phyloP scores from a whole-genome alignment of 2,329 filamentous ascomycete species.

The Pseudogymnoascus sp. region DNA sequence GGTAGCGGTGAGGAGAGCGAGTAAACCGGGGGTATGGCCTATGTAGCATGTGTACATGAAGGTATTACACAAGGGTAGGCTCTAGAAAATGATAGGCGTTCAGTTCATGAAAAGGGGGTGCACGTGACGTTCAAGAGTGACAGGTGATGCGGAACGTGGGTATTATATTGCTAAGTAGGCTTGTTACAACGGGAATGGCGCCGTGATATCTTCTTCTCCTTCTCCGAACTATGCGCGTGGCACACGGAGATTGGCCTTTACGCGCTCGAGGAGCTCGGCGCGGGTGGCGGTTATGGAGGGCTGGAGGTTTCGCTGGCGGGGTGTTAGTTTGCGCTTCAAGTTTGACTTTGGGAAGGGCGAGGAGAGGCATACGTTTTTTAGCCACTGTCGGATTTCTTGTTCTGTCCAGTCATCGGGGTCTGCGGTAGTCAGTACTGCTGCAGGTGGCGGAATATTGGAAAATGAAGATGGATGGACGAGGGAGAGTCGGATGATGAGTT shows the following conservation, averaged over 20 bases:
- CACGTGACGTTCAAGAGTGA: neutral
- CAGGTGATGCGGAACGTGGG: neutral
- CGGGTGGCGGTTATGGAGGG: conserved; percentile 52
- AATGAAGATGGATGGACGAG: neutral
- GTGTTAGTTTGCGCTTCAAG: neutral
- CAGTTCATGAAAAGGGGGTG: neutral
- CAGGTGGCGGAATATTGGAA: neutral
- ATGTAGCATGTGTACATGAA: conserved; percentile 2
- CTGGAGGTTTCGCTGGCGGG: conserved; percentile 53
- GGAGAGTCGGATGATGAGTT: neutral
- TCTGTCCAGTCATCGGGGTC: conserved; percentile 68
- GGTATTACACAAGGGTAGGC: neutral
- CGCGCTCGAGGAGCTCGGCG: conserved; percentile 59
- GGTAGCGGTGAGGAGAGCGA: conserved; percentile 12
- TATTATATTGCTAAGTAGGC: conserved; percentile 2
- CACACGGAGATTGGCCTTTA: conserved; percentile 60
- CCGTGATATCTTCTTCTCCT: neutral
- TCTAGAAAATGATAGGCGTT: neutral
- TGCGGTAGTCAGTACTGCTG: conserved; percentile 24
- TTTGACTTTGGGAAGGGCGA: conserved; percentile 12
- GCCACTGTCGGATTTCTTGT: conserved; percentile 74
- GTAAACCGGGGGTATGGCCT: neutral
- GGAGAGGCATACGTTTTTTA: conserved; percentile 59
- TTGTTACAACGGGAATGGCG: neutral
- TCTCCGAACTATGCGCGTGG: conserved; percentile 20